Evolutionary conservation across 495 filamentous ascomycete genomes (phyloP).

Genomic region (Chaetomium cochliodes): DNA sequence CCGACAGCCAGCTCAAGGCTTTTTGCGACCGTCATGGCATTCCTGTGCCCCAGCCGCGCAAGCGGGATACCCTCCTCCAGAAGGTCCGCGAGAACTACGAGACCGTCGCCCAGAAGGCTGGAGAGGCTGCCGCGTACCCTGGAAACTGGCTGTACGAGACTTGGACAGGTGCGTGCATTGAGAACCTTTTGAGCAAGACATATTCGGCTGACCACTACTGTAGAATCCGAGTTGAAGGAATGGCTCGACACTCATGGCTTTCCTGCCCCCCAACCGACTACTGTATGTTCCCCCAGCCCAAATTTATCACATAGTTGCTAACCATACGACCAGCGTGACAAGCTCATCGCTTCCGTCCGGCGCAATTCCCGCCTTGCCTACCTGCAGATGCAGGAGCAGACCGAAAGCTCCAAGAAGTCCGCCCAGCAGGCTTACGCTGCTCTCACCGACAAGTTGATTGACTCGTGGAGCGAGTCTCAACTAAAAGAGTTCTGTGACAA

Average conservation of each 20-base stretch:
- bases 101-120: slow-evolving; percentile 73
- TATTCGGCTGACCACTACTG: slow-evolving; percentile 47
- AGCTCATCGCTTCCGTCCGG: slow-evolving; percentile 82
- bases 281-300: slow-evolving; percentile 32
- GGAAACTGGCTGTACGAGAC: slow-evolving; percentile 93
- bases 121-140: slow-evolving; percentile 78
- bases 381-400: slow-evolving; percentile 58
- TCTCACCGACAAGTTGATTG: slow-evolving; percentile 77
- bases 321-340: slow-evolving; percentile 59
- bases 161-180: slow-evolving; percentile 64
- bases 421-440: slow-evolving; percentile 67
- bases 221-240: slow-evolving; percentile 54
- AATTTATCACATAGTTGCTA: background rate
- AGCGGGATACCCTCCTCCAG: slow-evolving; percentile 76
- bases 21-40: slow-evolving; percentile 89
- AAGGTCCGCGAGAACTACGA: slow-evolving; percentile 81
- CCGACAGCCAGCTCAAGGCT: slow-evolving; percentile 70
- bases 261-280: slow-evolving; percentile 81
- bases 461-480: slow-evolving; percentile 83
- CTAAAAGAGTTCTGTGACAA: slow-evolving; percentile 92
- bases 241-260: slow-evolving; percentile 90
- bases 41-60: slow-evolving; percentile 79
- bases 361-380: slow-evolving; percentile 83
- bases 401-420: slow-evolving; percentile 61
- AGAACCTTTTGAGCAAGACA: background rate